Percentiles rank a stretch among this genome's conserved stretches.
Evolutionary conservation across 164 flowering plant genomes (phyloP).

Genomic region (Macadamia tetraphylla): DNA sequence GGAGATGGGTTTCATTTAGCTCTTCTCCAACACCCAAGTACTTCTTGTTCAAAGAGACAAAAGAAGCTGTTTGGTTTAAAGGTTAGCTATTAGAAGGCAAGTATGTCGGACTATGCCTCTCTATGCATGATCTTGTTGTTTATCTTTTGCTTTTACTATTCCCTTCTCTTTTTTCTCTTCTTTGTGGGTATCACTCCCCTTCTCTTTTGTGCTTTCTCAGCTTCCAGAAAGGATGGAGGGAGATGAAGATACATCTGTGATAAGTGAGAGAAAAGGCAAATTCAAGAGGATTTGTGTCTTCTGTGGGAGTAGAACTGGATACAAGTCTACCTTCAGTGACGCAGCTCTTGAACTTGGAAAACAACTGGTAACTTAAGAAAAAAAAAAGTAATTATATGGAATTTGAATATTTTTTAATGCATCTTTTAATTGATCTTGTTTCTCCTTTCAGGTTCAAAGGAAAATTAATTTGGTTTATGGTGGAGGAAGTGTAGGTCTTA

Average conservation of each 20-base stretch:
- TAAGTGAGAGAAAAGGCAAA: constrained; percentile 26
- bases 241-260: constrained; percentile 15
- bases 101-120: constrained; percentile 13
- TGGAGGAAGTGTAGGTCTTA: constrained; percentile 71
- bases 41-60: constrained; percentile 31
- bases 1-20: too few relatives aligned
- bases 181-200: not conserved
- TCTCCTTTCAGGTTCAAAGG: constrained; percentile 41
- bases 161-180: too few relatives aligned
- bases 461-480: constrained; percentile 73
- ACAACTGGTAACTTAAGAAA: constrained; percentile 36
- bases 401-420: not conserved
- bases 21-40: constrained; percentile 9
- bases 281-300: constrained; percentile 66
- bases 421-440: not conserved
- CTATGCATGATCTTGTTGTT: too few relatives aligned
- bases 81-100: constrained; percentile 8
- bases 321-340: constrained; percentile 50
- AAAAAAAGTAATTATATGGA: not conserved
- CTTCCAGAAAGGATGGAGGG: constrained; percentile 27
- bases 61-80: constrained; percentile 20
- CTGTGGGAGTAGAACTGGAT: constrained; percentile 70
- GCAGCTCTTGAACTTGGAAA: constrained; percentile 71
- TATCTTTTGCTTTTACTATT: constrained; percentile 4
- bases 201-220: not conserved